Base-by-base conservation (phyloP, 2,329 filamentous ascomycete genomes). In the Pestalotiopsis sp. region DNA sequence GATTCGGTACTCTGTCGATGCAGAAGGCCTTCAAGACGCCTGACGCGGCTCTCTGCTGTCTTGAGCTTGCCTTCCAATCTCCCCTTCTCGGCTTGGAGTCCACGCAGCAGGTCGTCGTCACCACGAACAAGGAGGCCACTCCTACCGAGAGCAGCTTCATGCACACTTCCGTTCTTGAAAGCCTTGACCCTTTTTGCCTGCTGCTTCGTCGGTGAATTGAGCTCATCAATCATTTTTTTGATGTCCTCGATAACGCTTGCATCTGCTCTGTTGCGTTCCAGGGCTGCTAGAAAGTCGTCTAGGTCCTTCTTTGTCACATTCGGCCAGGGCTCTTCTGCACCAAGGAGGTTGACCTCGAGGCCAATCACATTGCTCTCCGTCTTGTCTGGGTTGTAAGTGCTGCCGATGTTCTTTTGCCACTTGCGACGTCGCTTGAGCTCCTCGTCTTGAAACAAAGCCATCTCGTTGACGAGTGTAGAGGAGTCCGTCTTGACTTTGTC, bases 151-250 rank as follows among this genome's bases (percentile, higher is more conserved):
- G 89, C 89, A n/a, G 91, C 91, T 77, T 98, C 96, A 74, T 98
- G 94, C 48, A 98, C 88, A 76, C 96, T 98, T 17, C 96, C 96
- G 76, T 97, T 96, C 77, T 98, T 98, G 83, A 99, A 98, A 4
- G 94, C 94, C 78, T 95, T 97, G 6, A 96, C 88, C 67, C 94
- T 89, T 78, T 94, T 94, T 69, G 91, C 88, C 76, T 97, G 94
- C 77, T 96, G 93, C 73, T 92, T 94, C 0, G 93, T 96, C 2
- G 95, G 94, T 67, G 87, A 89, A 76, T 91, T 91, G 14, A 98
- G 84, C 66, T 97, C 94, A 69, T 90, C 89, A 68, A 97, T 86
- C 20, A 94, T 87, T 75, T 94, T 92, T 3, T 85, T 83, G 40
- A 98, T 85, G 64, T 97, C 93, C 11, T 90, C 85, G 1, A 93